phyloP scores from a whole-genome alignment of 129 eudicot species.

The Tagetes patula region DNA sequence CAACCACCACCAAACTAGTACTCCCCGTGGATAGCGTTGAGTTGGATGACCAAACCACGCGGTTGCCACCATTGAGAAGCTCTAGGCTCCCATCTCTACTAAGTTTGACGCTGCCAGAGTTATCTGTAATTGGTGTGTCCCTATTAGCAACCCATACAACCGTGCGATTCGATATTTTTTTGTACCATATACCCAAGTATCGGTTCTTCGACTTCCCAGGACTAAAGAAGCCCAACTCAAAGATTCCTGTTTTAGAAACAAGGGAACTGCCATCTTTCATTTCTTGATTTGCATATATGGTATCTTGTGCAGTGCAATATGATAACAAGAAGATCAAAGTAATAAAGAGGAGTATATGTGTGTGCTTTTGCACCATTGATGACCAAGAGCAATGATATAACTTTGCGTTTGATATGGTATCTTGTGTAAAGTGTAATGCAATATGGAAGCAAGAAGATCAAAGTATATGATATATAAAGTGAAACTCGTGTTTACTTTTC shows the following conservation, averaged over 20 bases:
- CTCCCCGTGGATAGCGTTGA: neutral
- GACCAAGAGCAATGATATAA: neutral
- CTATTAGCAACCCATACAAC: slow-evolving; percentile 35
- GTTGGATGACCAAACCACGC: slow-evolving; percentile 30
- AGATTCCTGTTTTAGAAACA: slow-evolving; percentile 11
- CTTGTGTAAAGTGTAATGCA: too few species aligned
- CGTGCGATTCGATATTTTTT: slow-evolving; percentile 8
- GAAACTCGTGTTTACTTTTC: too few species aligned
- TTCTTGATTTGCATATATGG: slow-evolving; percentile 17
- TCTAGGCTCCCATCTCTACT: slow-evolving; percentile 10
- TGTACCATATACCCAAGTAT: slow-evolving; percentile 32
- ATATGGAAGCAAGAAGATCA: too few species aligned
- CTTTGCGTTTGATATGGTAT: too few species aligned
- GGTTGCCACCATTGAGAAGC: slow-evolving; percentile 8
- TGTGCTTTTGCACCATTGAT: neutral
- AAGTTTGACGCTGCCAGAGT: slow-evolving; percentile 27
- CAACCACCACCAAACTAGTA: neutral
- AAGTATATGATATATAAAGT: too few species aligned
- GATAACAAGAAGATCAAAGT: neutral
- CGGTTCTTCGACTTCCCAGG: slow-evolving; percentile 18
- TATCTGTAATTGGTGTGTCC: slow-evolving; percentile 25
- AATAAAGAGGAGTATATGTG: neutral
- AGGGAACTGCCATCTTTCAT: slow-evolving; percentile 23
- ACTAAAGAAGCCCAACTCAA: slow-evolving; percentile 33
- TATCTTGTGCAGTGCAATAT: slow-evolving; percentile 5